Conservation (phyloP, 352 stramenopile genomes). For the Phytophthora syringae region DNA sequence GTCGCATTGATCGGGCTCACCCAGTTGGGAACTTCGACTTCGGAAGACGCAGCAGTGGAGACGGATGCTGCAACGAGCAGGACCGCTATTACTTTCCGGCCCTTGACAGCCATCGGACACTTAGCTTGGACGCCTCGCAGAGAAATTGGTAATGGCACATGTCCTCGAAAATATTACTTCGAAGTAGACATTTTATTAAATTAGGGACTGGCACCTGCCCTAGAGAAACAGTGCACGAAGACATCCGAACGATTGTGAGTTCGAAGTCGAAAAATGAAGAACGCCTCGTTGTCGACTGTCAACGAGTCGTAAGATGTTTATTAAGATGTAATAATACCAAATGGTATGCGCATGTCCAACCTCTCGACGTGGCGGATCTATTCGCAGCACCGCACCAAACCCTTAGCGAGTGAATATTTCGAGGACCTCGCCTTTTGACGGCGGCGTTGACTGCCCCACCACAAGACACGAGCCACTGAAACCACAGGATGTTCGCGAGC, state of each 20-base stretch:
- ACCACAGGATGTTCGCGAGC: slow-evolving; percentile 49
- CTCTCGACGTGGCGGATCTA: slow-evolving; percentile 45
- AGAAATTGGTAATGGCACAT: slow-evolving; percentile 16
- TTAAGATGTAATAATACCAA: no score
- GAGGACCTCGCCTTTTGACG: slow-evolving; percentile 49
- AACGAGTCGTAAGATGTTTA: no score
- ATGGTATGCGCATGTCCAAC: slow-evolving; percentile 23
- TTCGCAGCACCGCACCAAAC: slow-evolving; percentile 46
- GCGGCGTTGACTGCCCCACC: slow-evolving; percentile 34
- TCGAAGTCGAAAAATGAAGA: slow-evolving; percentile 4
- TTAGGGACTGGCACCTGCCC: no score
- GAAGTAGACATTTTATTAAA: no score
- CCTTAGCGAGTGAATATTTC: slow-evolving; percentile 40
- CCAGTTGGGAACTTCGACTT: slow-evolving; percentile 33
- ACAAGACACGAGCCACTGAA: slow-evolving; percentile 45
- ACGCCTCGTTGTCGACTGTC: no score
- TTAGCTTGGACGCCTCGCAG: not conserved
- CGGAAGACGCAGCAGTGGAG: not conserved
- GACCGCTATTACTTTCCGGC: not conserved
- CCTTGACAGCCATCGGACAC: slow-evolving; percentile 7
- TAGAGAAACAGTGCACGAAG: not conserved
- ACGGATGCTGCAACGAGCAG: slow-evolving; percentile 6
- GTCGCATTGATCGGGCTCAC: slow-evolving; percentile 27
- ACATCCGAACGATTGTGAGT: slow-evolving; percentile 8
- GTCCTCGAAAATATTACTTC: no score